Evolutionary conservation across 1,284 basidiomycete genomes (phyloP).

Genomic region (Puccinia novopanici): DNA sequence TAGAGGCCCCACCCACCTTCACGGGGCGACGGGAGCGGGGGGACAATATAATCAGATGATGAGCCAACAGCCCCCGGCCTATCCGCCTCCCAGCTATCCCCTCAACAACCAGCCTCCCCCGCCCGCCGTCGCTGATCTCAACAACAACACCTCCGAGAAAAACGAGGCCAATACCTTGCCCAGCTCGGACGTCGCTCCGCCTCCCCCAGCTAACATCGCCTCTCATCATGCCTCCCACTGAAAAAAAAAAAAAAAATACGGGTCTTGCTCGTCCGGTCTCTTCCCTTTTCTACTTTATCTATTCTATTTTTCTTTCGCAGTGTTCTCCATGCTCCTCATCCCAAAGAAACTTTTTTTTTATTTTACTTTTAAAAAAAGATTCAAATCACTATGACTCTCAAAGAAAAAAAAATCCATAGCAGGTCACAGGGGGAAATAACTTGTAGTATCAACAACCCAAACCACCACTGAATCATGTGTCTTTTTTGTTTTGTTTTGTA

Average conservation of each 20-base stretch:
- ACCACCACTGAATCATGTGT: too few species aligned
- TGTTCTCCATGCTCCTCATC: too few species aligned
- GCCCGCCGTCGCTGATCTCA: not conserved
- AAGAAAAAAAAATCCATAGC: too few species aligned
- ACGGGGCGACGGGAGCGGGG: not conserved
- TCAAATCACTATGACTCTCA: too few species aligned
- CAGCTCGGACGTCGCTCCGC: not conserved
- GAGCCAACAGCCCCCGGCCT: not conserved
- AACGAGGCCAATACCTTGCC: not conserved
- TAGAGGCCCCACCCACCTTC: not conserved
- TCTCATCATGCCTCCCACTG: not conserved
- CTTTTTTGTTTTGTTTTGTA: too few species aligned
- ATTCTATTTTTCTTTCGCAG: too few species aligned
- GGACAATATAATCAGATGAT: not conserved
- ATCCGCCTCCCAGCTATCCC: slow-evolving; percentile 25
- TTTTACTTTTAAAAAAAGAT: too few species aligned
- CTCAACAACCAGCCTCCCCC: not conserved
- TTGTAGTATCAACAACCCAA: too few species aligned
- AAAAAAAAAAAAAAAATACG: not conserved
- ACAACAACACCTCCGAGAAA: not conserved
- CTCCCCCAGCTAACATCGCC: not conserved
- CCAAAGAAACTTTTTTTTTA: too few species aligned
- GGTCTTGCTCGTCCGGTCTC: too few species aligned
- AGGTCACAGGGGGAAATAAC: too few species aligned
- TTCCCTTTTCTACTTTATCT: too few species aligned